Conservation (phyloP, 75 land plant genomes). For the Chamaecyparis obtusa region DNA sequence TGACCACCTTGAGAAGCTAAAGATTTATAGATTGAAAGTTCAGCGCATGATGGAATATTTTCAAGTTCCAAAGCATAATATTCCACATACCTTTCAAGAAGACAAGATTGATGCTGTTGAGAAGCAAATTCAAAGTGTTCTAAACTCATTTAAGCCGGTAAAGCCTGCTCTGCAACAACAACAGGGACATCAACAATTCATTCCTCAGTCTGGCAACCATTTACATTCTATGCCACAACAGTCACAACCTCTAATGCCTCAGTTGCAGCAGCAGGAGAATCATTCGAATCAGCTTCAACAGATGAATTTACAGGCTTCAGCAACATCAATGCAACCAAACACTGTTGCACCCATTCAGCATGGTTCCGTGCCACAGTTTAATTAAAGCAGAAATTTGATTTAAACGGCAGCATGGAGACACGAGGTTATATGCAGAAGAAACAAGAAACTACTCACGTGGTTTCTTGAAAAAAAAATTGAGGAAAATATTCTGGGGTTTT, state of each 20-base stretch:
- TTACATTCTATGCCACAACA: constrained; percentile 22
- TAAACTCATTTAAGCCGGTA: neutral
- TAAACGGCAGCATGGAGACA: too few species aligned
- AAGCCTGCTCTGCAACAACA: constrained; percentile 19
- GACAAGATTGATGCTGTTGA: neutral
- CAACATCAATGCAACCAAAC: constrained; percentile 31
- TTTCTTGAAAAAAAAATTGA: too few species aligned
- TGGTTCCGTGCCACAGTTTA: constrained; percentile 47
- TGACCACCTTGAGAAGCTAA: neutral
- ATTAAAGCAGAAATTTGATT: too few species aligned
- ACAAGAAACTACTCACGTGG: too few species aligned
- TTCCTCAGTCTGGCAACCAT: constrained; percentile 8
- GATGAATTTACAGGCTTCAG: constrained; percentile 40
- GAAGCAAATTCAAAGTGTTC: neutral
- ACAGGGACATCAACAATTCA: constrained; percentile 1
- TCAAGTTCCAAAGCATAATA: neutral
- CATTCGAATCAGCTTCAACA: constrained; percentile 52
- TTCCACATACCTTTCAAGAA: neutral
- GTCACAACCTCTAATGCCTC: constrained; percentile 34
- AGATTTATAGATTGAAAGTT: neutral
- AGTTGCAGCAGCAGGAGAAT: constrained; percentile 30
- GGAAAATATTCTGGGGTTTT: too few species aligned
- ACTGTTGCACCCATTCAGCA: constrained; percentile 33
- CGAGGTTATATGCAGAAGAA: too few species aligned
- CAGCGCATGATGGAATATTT: neutral